A percentile compares a stretch with the other conserved stretches of the same genome.
phyloP scores from a whole-genome alignment of 108 stramenopile genomes.

The Cyclotella atomus region DNA sequence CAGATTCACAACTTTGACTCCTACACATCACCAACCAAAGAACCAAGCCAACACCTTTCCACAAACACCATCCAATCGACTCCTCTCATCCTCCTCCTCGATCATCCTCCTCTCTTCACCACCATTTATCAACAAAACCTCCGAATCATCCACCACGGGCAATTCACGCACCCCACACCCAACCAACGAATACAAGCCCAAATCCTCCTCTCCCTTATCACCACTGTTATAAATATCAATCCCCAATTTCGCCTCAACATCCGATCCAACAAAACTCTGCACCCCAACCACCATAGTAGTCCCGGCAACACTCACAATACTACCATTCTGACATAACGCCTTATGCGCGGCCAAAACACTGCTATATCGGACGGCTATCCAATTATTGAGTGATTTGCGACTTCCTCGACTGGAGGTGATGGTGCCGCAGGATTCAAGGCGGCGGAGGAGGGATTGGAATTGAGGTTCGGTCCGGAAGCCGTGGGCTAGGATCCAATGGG shows the following conservation, averaged over 20 bases:
- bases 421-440: conserved; percentile 14
- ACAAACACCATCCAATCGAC: conserved; percentile 26
- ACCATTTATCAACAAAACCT: not conserved
- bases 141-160: not conserved
- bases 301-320: conserved; percentile 22
- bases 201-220: not conserved
- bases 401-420: conserved; percentile 32
- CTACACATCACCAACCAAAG: conserved; percentile 26
- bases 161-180: not conserved
- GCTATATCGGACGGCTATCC: conserved; percentile 31
- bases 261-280: conserved; percentile 12
- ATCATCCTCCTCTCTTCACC: conserved; percentile 5
- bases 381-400: conserved; percentile 14
- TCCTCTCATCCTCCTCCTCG: conserved; percentile 1
- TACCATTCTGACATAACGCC: conserved; percentile 33
- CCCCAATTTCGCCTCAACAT: conserved; percentile 17
- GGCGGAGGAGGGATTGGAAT: conserved; percentile 25
- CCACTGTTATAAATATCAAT: conserved; percentile 10
- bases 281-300: conserved; percentile 25
- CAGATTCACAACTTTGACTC: not conserved
- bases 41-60: conserved; percentile 41
- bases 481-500: conserved; percentile 33
- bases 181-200: not conserved
- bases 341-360: conserved; percentile 28
- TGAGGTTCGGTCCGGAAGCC: conserved; percentile 39